A percentile compares a stretch with the other conserved stretches of the same genome.
These are phyloP conservation scores for Camillea tinctor DNA, from an alignment of 2,329 filamentous ascomycete species.

Conservation along the genomic window DNA sequence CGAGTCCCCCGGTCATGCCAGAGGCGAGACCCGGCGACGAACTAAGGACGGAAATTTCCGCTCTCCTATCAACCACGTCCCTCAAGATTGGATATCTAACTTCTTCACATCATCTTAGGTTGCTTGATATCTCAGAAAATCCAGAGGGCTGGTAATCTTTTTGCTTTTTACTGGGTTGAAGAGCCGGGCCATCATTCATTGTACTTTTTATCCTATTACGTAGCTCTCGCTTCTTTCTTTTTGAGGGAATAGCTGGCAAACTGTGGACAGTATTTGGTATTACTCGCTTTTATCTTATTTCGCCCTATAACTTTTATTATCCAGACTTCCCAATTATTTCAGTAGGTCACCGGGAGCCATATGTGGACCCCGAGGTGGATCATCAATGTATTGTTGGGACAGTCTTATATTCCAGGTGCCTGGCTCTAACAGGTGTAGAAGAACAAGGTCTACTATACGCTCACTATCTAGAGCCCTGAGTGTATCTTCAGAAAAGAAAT, in stretches of 20 bases:
- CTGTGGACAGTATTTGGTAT: not conserved
- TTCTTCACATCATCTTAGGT: not conserved
- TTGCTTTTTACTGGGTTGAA: not conserved
- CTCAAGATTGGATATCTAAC: not conserved
- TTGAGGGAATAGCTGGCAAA: not conserved
- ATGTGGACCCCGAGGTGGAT: too few species aligned
- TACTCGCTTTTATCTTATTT: not conserved
- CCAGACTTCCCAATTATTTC: too few species aligned
- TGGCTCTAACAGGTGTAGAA: too few species aligned
- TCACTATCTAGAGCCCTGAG: too few species aligned
- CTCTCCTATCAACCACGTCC: not conserved
- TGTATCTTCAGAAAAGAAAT: too few species aligned
- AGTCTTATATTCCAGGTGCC: too few species aligned
- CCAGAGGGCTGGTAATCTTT: not conserved
- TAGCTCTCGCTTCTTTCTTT: not conserved
- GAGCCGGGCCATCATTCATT: not conserved
- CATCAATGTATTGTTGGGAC: too few species aligned
- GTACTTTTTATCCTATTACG: not conserved
- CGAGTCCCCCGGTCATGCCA: too few species aligned
- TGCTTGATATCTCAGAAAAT: not conserved
- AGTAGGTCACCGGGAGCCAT: too few species aligned
- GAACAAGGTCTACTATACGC: too few species aligned
- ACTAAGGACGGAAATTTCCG: not conserved
- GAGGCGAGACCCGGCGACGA: too few species aligned
- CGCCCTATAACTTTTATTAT: too few species aligned